A percentile compares a stretch with the other conserved stretches of the same genome.
Evolutionary conservation across 768 basidiomycete genomes (phyloP).

Genomic region (Rhizopogon vulgaris): DNA sequence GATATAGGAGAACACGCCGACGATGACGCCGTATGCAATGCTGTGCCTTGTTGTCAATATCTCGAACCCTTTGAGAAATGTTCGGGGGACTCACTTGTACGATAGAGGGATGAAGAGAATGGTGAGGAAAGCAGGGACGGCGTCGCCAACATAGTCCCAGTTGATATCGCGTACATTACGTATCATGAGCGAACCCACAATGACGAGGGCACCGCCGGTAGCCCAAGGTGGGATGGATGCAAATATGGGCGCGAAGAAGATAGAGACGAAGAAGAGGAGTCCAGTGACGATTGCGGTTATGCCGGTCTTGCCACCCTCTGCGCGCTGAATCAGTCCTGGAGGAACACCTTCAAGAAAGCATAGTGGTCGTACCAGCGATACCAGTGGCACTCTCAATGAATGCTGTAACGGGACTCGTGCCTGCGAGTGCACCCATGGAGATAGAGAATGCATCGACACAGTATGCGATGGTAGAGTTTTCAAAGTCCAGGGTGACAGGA

Average conservation of each 20-base stretch:
- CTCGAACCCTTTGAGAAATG: neutral
- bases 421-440: constrained; percentile 74
- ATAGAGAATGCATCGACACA: constrained; percentile 80
- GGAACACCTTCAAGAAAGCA: neutral
- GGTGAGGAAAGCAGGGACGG: constrained; percentile 82
- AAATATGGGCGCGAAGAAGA: constrained; percentile 88
- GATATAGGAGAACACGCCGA: constrained; percentile 66
- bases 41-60: constrained; percentile 28
- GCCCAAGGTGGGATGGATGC: constrained; percentile 85
- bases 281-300: constrained; percentile 70
- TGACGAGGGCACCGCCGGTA: constrained; percentile 78
- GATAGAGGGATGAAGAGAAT: constrained; percentile 74
- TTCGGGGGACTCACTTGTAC: constrained; percentile 52
- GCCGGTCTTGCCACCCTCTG: constrained; percentile 86
- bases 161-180: constrained; percentile 83
- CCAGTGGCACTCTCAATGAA: constrained; percentile 82
- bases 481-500: constrained; percentile 80
- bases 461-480: constrained; percentile 76
- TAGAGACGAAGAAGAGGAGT: constrained; percentile 71
- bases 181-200: constrained; percentile 88
- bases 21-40: constrained; percentile 87
- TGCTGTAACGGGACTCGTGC: constrained; percentile 76
- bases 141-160: constrained; percentile 84
- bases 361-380: constrained; percentile 48
- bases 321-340: constrained; percentile 9